Evolutionary conservation across 2,329 filamentous ascomycete species (phyloP).

Genomic region (Venturia pyrina): DNA sequence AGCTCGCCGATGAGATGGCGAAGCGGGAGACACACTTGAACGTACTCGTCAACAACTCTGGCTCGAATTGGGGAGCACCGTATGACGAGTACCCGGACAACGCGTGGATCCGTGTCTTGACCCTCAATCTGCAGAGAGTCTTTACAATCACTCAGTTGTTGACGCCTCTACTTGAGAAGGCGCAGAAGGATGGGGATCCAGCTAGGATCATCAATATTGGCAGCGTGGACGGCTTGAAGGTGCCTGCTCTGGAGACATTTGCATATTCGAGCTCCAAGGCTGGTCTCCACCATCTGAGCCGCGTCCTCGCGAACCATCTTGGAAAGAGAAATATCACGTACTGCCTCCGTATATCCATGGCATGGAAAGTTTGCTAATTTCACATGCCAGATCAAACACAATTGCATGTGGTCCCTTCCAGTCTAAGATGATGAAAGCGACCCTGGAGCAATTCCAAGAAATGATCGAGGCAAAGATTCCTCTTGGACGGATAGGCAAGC

Average conservation of each 20-base stretch:
- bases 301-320: constrained; percentile 53
- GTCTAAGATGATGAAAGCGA: constrained; percentile 65
- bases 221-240: constrained; percentile 51
- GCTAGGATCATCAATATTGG: constrained; percentile 56
- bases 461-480: constrained; percentile 51
- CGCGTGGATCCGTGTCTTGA: constrained; percentile 48
- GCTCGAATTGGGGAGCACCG: constrained; percentile 53
- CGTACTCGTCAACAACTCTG: constrained; percentile 57
- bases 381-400: constrained; percentile 43
- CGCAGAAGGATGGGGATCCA: constrained; percentile 34
- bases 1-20: constrained; percentile 48
- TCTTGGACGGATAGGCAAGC: constrained; percentile 54
- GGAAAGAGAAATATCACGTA: constrained; percentile 50
- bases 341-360: neutral
- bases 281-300: constrained; percentile 52
- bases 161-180: constrained; percentile 50
- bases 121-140: constrained; percentile 52
- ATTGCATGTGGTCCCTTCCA: constrained; percentile 63
- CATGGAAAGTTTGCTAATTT: neutral
- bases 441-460: constrained; percentile 48
- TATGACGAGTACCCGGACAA: constrained; percentile 46
- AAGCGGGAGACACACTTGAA: constrained; percentile 45
- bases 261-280: constrained; percentile 53
- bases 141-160: constrained; percentile 57
- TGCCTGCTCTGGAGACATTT: constrained; percentile 49